These are phyloP conservation scores for Salix viminalis DNA, from an alignment of 345 rosid genomes.

Conservation along the genomic window DNA sequence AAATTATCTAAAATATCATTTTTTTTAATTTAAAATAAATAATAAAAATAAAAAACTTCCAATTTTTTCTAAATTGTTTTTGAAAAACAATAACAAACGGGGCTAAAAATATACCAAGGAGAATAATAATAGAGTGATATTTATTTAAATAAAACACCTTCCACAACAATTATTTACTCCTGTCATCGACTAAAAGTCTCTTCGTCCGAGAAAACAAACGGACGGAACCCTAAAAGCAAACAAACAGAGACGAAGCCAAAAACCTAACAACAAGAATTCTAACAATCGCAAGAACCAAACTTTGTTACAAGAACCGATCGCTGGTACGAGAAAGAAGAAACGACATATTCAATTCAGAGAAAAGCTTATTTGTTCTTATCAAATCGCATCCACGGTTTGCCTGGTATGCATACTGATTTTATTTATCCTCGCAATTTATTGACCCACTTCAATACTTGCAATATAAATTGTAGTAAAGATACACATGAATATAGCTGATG, in stretches of 20 bases:
- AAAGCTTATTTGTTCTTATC: neutral
- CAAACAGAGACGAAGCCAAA: neutral
- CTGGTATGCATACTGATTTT: neutral
- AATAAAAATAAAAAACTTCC: too few relatives aligned
- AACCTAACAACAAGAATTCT: neutral
- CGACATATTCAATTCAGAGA: neutral
- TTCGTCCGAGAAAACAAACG: too few relatives aligned
- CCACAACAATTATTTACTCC: too few relatives aligned
- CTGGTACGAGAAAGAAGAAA: neutral
- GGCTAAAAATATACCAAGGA: too few relatives aligned
- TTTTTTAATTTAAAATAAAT: too few relatives aligned
- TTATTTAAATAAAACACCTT: too few relatives aligned
- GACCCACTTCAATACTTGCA: neutral
- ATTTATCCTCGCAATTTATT: neutral
- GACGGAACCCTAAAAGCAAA: too few relatives aligned
- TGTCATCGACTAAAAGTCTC: too few relatives aligned
- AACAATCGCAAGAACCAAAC: neutral
- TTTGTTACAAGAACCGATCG: neutral
- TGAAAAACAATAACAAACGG: too few relatives aligned
- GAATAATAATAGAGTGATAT: too few relatives aligned
- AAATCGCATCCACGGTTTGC: neutral
- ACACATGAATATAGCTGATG: neutral
- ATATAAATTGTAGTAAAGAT: neutral
- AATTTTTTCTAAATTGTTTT: too few relatives aligned
- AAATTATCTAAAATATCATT: too few relatives aligned